Conservation (phyloP, 139 green algal species). For the Chlamydomonas sp. region DNA sequence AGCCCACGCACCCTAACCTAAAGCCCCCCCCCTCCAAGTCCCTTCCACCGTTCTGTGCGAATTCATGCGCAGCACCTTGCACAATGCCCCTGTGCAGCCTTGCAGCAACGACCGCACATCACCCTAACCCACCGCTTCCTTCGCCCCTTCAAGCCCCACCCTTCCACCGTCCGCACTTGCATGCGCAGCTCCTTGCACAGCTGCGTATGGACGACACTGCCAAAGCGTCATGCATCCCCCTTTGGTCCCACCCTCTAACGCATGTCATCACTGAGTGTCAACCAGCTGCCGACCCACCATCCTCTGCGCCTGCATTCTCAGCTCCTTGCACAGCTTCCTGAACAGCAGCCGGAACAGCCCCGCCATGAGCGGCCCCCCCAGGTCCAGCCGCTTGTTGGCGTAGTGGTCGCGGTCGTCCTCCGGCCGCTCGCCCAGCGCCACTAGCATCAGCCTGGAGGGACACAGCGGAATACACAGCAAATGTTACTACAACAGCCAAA, state of each 20-base stretch:
- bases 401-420: slow-evolving; percentile 99
- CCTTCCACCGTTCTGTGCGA: slow-evolving; percentile 61
- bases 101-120: too few relatives aligned
- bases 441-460: slow-evolving; percentile 81
- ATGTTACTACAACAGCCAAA: too few relatives aligned
- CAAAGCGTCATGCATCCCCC: too few relatives aligned
- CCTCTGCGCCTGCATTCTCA: slow-evolving; percentile 82
- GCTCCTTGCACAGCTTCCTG: slow-evolving; percentile 95
- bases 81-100: slow-evolving; percentile 50
- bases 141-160: too few relatives aligned
- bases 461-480: not conserved
- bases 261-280: too few relatives aligned
- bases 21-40: not conserved
- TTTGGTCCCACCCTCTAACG: too few relatives aligned
- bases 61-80: slow-evolving; percentile 91
- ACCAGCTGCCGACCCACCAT: not conserved
- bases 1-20: not conserved
- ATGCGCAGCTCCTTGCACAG: slow-evolving; percentile 89
- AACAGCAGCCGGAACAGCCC: slow-evolving; percentile 92
- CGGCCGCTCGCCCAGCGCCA: slow-evolving; percentile 64
- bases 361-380: slow-evolving; percentile 88
- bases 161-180: slow-evolving; percentile 72
- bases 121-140: too few relatives aligned
- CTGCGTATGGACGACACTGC: slow-evolving; percentile 37
- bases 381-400: slow-evolving; percentile 97